Percentiles rank a stretch among this genome's conserved stretches.
phyloP scores from a whole-genome alignment of 2,329 filamentous ascomycete species.

The Lasiodiplodia sp. region DNA sequence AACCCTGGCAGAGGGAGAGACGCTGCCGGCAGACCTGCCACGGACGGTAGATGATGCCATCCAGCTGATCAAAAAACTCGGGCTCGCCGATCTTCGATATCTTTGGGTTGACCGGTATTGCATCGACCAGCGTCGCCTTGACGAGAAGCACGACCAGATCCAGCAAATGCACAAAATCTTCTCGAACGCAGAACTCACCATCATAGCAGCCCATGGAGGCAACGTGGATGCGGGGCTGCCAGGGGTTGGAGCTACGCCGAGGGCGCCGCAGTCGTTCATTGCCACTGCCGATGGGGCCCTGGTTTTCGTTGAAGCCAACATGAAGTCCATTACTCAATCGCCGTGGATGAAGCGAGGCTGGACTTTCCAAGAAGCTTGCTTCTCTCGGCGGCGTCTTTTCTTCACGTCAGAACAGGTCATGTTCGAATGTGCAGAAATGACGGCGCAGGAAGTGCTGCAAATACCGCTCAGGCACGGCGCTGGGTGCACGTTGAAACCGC shows the following conservation, averaged over 20 bases:
- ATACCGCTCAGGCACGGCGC: background rate
- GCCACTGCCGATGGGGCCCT: background rate
- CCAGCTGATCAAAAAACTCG: slow-evolving; percentile 25
- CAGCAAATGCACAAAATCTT: slow-evolving; percentile 11
- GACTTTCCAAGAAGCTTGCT: slow-evolving; percentile 16
- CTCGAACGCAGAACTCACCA: background rate
- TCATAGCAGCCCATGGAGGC: background rate
- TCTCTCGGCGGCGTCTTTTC: slow-evolving; percentile 11
- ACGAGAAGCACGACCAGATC: slow-evolving; percentile 6
- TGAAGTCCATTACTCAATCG: background rate
- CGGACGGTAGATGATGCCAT: slow-evolving; percentile 34
- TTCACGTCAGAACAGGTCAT: slow-evolving; percentile 10
- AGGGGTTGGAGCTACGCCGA: background rate
- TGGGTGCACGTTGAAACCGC: background rate
- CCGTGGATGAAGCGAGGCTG: slow-evolving; percentile 17
- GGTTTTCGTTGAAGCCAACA: background rate
- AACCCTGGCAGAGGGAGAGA: background rate
- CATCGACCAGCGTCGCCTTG: background rate
- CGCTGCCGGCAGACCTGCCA: background rate
- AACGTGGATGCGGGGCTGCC: background rate
- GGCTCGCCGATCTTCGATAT: slow-evolving; percentile 1
- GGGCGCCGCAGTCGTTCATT: background rate
- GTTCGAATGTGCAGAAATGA: slow-evolving; percentile 17
- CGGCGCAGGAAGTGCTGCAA: background rate
- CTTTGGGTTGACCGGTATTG: slow-evolving; percentile 11